phyloP scores from a whole-genome alignment of 129 eudicot genomes.

The Saussurea involucrata region DNA sequence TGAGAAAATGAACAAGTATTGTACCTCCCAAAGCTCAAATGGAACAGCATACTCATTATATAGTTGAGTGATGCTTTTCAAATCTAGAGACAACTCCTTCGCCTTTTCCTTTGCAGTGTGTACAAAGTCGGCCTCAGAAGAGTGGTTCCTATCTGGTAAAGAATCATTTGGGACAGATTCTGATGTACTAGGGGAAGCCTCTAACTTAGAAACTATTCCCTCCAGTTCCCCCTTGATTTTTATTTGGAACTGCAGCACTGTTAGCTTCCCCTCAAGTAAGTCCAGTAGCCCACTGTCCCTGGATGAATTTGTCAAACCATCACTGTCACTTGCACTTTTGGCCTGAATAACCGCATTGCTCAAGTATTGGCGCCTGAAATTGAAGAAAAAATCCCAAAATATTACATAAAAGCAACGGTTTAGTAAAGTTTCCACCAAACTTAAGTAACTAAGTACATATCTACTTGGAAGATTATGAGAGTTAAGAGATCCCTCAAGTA shows the following conservation, averaged over 20 bases:
- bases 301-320: conserved; percentile 47
- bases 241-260: conserved; percentile 87
- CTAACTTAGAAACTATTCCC: conserved; percentile 51
- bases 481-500: background rate
- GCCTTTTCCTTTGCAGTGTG: conserved; percentile 49
- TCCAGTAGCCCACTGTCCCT: conserved; percentile 82
- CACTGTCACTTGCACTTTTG: conserved; percentile 74
- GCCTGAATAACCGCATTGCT: conserved; percentile 96
- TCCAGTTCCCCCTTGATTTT: conserved; percentile 82
- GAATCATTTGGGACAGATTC: conserved; percentile 46
- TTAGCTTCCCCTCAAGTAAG: conserved; percentile 90
- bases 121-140: conserved; percentile 33
- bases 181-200: conserved; percentile 51
- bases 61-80: conserved; percentile 86
- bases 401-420: background rate
- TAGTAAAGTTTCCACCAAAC: background rate
- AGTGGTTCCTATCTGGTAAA: conserved; percentile 25
- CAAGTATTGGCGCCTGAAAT: conserved; percentile 87
- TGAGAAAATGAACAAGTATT: background rate
- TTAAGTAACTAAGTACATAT: background rate
- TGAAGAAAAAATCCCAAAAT: background rate
- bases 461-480: background rate
- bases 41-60: conserved; percentile 99
- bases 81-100: conserved; percentile 75
- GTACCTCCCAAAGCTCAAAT: conserved; percentile 96